Evolutionary conservation across 2,329 filamentous ascomycete species (phyloP), one percentile per base, ranked within the genome.

Genomic region (Didymella pinodella): DNA sequence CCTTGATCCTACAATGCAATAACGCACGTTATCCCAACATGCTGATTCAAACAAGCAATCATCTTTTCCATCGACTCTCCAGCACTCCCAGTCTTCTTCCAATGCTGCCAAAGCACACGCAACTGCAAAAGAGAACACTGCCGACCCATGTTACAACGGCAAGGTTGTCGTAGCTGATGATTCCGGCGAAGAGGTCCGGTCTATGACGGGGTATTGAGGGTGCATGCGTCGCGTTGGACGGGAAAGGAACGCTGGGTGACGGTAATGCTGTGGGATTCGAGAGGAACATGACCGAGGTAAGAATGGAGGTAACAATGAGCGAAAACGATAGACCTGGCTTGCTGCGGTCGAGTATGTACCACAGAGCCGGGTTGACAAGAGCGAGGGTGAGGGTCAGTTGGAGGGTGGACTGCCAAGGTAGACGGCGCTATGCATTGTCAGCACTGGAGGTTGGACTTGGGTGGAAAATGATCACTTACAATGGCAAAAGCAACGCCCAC

Each of bases 71-170:
- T 8, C 58, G 46, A 10, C 63, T 64, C 41, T 76, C 72, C 51
- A 72, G 61, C 0, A 75, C 65, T 7, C 89, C 88, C 64, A 98
- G 79, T 62, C 91, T 84, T 63, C 95, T 84, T 12, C 95, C 95
- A 72, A 99, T 92, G 73, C 97, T 98, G 11, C 95, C 95, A 82
- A 99, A 97, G 78, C 93, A 97, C 10, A 98, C 87, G 67, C 92
- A 93, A 71, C 92, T 96, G 78, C 95, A 97, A 75, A 97, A 99
- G 49, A 99, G 79, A 26, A 98, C 93, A 72, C 92, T 97, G 25
- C 94, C 84, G 71, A 97, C 90, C 94, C 95, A 99, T 4, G 93
- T 91, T 12, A 88, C 89, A 18, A 90, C 85, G 57, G 90, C 91
- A 1, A 93, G 76, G 7, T 82, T 87, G 67, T 91, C 86, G 50